These are phyloP conservation scores for Croton laevigatus DNA, from an alignment of 441 rosid species.

Conservation along the genomic window DNA sequence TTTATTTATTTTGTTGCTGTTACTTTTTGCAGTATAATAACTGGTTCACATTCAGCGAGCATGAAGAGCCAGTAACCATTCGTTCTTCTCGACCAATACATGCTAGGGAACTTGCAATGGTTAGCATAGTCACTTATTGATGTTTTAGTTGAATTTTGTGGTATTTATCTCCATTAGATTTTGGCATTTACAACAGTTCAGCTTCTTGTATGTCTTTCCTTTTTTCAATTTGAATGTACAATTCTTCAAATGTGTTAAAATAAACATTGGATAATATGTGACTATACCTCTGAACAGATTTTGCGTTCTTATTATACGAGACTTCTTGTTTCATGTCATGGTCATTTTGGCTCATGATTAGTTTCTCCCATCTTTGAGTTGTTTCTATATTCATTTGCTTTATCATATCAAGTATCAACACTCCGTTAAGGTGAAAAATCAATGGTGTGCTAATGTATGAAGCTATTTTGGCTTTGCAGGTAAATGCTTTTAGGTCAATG, in stretches of 20 bases:
- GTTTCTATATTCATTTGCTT: background rate
- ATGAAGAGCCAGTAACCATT: slow-evolving; percentile 74
- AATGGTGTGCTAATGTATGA: background rate
- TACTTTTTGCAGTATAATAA: slow-evolving; percentile 66
- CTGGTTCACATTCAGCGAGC: slow-evolving; percentile 97
- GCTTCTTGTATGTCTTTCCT: background rate
- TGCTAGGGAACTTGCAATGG: slow-evolving; percentile 90
- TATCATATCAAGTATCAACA: background rate
- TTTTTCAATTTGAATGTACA: background rate
- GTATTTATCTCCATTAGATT: background rate
- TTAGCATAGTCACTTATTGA: slow-evolving; percentile 26
- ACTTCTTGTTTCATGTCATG: background rate
- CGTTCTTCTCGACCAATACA: slow-evolving; percentile 75
- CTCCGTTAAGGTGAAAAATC: background rate
- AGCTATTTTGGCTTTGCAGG: slow-evolving; percentile 44
- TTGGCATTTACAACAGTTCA: background rate
- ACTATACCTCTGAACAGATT: background rate
- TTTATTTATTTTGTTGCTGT: slow-evolving; percentile 22
- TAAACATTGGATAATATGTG: background rate
- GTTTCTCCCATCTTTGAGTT: background rate
- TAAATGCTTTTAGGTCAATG: slow-evolving; percentile 89
- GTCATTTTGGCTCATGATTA: background rate
- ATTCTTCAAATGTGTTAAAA: background rate
- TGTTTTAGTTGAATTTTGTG: background rate
- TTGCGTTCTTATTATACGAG: background rate